Evolutionary conservation across 495 filamentous ascomycete species (phyloP), one percentile per base, ranked within the genome.

Genomic region (Aspergillus conjunctus): DNA sequence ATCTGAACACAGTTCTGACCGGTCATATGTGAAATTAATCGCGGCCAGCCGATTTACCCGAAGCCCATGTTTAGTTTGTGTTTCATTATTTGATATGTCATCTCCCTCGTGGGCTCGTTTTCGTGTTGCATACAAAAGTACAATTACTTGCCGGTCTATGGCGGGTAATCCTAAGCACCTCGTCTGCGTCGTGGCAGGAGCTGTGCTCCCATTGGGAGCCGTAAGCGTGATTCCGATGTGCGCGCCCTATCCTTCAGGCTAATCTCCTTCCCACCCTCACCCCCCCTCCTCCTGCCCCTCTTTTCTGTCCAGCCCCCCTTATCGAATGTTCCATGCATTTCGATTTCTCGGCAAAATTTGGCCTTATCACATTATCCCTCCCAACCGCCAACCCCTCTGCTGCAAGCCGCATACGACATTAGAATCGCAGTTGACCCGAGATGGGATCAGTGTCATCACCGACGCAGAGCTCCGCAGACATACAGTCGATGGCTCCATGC

Each of bases 171-270:
- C 30, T 32, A 66, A 59, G 30, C 68, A 72, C 59, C 54, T 77
- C 17, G 62, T 77, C 51, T 71, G 72, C 43, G 67, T 77, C 57
- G 66, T 74, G 52, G 66, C 75, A 65, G 74, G 74, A 30, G 72
- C 71, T 7, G 61, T 75, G 5, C 58, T 64, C 15, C 53, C 73
- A 32, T 71, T 77, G 51, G 64, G 61, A 43, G 34, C 66, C 33
- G 72, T 75, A 59, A 77, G 72, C 57, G 21, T 71, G 20, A 45
- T 74, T 53, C 74, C 74, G 21, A 67, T 77, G 71, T 75, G 54
- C 70, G 72, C 71, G 49, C 44, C 59, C 62, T 59, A 50, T 60
- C 52, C 32, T 26, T 18, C 66, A 57, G 31, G 20, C 37, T 45
- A 51, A 56, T 56, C n/a, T 61, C 7, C 44, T 15, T 44, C 43